Evolutionary conservation across 768 basidiomycete genomes (phyloP).

Genomic region (Amanita rimosa): DNA sequence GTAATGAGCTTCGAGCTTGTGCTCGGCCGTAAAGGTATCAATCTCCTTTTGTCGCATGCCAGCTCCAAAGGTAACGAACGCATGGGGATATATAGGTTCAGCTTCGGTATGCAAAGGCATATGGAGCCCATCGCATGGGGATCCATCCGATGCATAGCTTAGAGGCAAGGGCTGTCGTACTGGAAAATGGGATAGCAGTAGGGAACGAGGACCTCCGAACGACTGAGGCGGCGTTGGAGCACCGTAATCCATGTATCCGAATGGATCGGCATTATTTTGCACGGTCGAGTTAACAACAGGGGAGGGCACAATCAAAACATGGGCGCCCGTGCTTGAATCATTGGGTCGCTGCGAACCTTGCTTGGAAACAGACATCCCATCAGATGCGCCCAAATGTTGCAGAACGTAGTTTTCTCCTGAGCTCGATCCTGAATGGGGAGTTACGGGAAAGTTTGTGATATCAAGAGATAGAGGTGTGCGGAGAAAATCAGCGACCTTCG

Average conservation of each 20-base stretch:
- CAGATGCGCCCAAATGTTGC: neutral
- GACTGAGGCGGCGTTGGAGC: neutral
- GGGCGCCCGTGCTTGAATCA: neutral
- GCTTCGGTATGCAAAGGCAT: constrained; percentile 30
- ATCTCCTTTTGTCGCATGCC: constrained; percentile 80
- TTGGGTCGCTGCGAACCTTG: neutral
- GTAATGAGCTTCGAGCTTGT: constrained; percentile 53
- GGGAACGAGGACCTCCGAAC: constrained; percentile 4
- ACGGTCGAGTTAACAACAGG: neutral
- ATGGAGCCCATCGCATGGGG: neutral
- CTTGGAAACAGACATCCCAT: neutral
- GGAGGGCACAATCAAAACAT: constrained; percentile 4
- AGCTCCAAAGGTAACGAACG: constrained; percentile 80
- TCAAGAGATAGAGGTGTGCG: constrained; percentile 19
- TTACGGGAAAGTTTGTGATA: constrained; percentile 12
- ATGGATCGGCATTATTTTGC: neutral
- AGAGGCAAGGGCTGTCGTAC: constrained; percentile 9
- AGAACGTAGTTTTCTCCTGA: constrained; percentile 5
- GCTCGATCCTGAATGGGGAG: constrained; percentile 24
- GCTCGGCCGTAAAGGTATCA: constrained; percentile 60
- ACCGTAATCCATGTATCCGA: constrained; percentile 4
- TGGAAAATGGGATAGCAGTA: constrained; percentile 19
- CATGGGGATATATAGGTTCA: constrained; percentile 54
- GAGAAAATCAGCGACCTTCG: constrained; percentile 39
- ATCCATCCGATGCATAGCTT: constrained; percentile 6